Base-by-base conservation (phyloP, 805 yeast species). In the Teunomyces funiuensis region DNA sequence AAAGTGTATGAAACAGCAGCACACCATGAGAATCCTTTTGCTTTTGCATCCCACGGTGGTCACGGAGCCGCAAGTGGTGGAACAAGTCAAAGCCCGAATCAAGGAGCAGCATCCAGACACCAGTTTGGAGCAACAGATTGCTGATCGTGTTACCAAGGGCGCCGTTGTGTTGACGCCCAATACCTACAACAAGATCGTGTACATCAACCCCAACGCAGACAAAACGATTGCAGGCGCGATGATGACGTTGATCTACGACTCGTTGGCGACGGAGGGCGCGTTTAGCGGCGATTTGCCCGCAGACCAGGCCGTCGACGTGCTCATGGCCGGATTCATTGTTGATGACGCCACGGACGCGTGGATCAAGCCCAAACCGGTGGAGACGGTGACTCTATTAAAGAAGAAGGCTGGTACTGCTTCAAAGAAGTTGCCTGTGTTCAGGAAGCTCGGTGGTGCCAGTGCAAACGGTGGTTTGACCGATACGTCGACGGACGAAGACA, bases 1-100 rank as follows among this genome's bases (percentile, higher is more conserved):
- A 19, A 19, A 5, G 22, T 5, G 7, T 19, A 19, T 7, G 6
- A n/a, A 28, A 5, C 7, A 28, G 25, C 25, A 22, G 3, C 25
- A 17, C 14, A 33, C 15, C 16, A 49, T 57, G 44, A 50, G 49
- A 33, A 56, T 62, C 18, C 61, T 82, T 41, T 60, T 82, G 19
- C 65, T 83, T 37, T 69, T 83, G 40, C 88, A 83, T 53, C 88
- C 88, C 14, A 82, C 85, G 6, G 73, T 78, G 36, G 85, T 82
- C 9, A 76, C 83, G 0, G 73, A 75, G 28, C 83, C 81, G 33
- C 65, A 58, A 3, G 40, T 63, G 14, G 78, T 82, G 14, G 72
- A 65, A 36, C 28, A 46, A 1, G 58, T 65, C 29, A 78, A 79
- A 57, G 44, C 46, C 10, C 44, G 51, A 13, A 54, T 74, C 28